Base-by-base conservation (phyloP, 192 early-diverging fungal species). In the Coemansia sp. region DNA sequence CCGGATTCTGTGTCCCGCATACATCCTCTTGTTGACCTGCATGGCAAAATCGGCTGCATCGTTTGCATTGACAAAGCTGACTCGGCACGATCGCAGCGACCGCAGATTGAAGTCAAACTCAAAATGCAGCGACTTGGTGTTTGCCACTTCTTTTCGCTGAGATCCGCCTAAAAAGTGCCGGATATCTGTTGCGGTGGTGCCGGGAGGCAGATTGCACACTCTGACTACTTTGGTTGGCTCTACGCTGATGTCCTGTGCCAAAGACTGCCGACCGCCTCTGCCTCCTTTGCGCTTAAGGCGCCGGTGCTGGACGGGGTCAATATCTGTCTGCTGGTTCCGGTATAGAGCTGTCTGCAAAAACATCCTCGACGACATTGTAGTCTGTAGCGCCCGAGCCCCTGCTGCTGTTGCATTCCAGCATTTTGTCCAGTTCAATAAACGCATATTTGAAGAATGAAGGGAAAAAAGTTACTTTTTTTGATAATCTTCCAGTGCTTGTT, bases 41-140 rank as follows among this genome's bases (percentile, higher is more conserved):
- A 45, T 20, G 11, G 48, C 49, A 56, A 68, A 75, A 13, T 40
- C 49, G 12, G 57, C 44, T 0, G 72, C 72, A 11, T 64, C 61
- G 5, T 40, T 40, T 4, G 37, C n/a, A 23, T 41, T 65, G 18
- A 61, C 68, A 19, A 75, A 65, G 11, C 37, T 46, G 1, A 63
- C 61, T 31, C 72, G 66, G 20, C 57, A 60, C 21, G 66, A 75
- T 40, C 43, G 51, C 21, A 75, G 50, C 28, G 72, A 55, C 23
- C 58, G 61, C 19, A 75, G 38, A 12, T 46, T 44, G 40, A 33
- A 50, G 57, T 65, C 62, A 42, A 64, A 65, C 58, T 75, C 65
- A 44, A 75, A 75, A 20, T 30, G 44, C 31, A 75, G 11, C 3
- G 55, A 48, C 36, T 59, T 68, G 43, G 65, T 69, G n/a, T 45